Evolutionary conservation across 164 flowering plant species (phyloP), one percentile per base, ranked within the genome.

Genomic region (Brasenia schreberi): DNA sequence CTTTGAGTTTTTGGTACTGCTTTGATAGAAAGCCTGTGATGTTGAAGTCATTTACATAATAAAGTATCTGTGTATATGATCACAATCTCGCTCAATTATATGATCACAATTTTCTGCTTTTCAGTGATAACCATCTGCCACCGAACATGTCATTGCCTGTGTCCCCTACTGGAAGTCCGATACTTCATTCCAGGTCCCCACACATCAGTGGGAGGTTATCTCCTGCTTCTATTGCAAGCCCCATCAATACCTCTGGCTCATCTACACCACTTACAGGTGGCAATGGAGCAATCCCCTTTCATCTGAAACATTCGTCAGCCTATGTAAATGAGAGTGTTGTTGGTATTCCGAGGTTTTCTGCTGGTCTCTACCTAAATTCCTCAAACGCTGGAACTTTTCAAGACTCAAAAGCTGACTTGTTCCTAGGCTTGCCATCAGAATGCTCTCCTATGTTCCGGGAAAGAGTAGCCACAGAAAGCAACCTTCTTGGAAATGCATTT

Each of bases 101-200:
- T 49, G 56, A 3, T 9, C 16, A 9, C 9, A 7, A 60, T 74
- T 62, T 72, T 61, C 16, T 73, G 43, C 66, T 71, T 64, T 79
- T 61, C 82, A 90, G 97, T 80, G 97, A 86, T 63, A 70, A 65
- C 65, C 75, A 71, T 66, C 76, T 78, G 63, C 75, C 82, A 52
- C 82, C 86, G 75, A 82, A 88, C 76, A 73, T 85, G 68, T 93
- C 96, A n/a, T 85, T 90, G 66, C 96, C 98, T 2, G 96, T 90
- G 62, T 93, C 98, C 43, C 98, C 96, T 18, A 82, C 82, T 62
- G 92, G 94, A 68, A 93, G 94, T 72, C 96, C 96, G 67, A 82
- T 84, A 70, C 71, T 82, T 64, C 78, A 80, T 67, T 71, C 90
- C 69, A 80, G 87, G 68, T 88, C 96, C 42, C 87, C 93, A 16